Conservation (phyloP, 768 basidiomycete genomes). For the Serendipita sp. region DNA sequence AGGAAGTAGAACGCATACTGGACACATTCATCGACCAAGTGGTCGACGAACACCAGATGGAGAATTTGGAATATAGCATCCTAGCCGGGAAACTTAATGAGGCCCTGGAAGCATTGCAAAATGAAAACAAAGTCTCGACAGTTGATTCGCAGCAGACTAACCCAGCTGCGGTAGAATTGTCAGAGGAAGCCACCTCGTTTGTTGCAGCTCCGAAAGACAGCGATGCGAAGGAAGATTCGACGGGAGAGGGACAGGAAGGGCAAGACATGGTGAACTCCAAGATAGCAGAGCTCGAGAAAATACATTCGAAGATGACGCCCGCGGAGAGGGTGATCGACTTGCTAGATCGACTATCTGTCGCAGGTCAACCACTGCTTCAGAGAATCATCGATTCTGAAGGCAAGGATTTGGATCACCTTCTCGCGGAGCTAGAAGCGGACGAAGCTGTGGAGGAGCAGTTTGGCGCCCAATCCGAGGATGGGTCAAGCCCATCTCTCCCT, state of each 20-base stretch:
- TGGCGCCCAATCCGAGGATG: background rate
- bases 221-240: background rate
- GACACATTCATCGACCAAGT: too few relatives aligned
- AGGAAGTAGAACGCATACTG: too few relatives aligned
- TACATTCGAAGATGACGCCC: background rate
- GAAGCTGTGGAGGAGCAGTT: background rate
- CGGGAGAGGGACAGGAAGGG: too few relatives aligned
- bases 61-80: background rate
- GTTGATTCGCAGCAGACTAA: background rate
- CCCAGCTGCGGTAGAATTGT: background rate
- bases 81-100: background rate
- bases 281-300: background rate
- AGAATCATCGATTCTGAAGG: background rate
- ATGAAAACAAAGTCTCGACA: background rate
- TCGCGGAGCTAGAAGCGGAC: background rate
- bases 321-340: constrained; percentile 1
- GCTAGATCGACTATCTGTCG: background rate
- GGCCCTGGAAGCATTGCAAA: background rate
- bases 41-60: background rate
- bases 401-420: constrained; percentile 3
- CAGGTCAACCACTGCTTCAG: background rate
- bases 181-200: background rate
- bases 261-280: background rate
- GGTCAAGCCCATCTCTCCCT: background rate
- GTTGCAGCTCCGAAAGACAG: background rate